phyloP scores from a whole-genome alignment of 371 early-diverging fungal genomes.

The Blakeslea trispora region DNA sequence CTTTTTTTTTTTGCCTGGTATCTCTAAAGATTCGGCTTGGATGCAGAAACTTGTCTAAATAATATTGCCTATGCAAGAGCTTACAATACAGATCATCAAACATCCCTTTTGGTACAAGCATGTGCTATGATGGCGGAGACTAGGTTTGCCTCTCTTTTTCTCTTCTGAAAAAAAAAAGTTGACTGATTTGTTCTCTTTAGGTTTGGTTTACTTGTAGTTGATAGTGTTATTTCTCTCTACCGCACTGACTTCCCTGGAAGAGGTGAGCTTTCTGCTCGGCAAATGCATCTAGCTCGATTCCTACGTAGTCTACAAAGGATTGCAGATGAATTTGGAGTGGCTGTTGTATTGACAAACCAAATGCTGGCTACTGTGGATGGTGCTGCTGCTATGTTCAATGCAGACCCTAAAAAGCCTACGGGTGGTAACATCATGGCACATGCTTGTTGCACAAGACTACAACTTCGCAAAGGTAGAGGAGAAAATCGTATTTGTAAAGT shows the following conservation, averaged over 20 bases:
- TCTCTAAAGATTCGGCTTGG: slow-evolving; percentile 79
- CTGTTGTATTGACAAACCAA: slow-evolving; percentile 95
- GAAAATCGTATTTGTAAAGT: slow-evolving; percentile 86
- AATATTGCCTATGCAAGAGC: slow-evolving; percentile 98
- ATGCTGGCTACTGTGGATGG: slow-evolving; percentile 99
- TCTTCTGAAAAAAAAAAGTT: too few species aligned
- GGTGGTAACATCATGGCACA: slow-evolving; percentile 99
- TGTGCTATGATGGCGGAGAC: slow-evolving; percentile 97
- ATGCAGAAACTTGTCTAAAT: slow-evolving; percentile 89
- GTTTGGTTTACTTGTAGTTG: slow-evolving; percentile 93
- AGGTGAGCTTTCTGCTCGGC: slow-evolving; percentile 97
- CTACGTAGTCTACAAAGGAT: slow-evolving; percentile 88
- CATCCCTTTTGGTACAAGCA: slow-evolving; percentile 88
- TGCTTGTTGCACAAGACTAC: slow-evolving; percentile 77
- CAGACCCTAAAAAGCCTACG: slow-evolving; percentile 97
- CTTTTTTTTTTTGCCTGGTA: too few species aligned
- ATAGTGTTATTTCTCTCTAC: slow-evolving; percentile 97
- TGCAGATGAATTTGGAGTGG: slow-evolving; percentile 85
- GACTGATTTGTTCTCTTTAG: too few species aligned
- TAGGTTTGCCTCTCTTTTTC: too few species aligned
- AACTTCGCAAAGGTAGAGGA: slow-evolving; percentile 82
- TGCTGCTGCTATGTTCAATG: slow-evolving; percentile 83
- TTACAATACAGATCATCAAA: slow-evolving; percentile 98
- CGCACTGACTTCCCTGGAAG: slow-evolving; percentile 98
- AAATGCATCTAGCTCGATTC: slow-evolving; percentile 96